Conservation (phyloP, 2,329 filamentous ascomycete genomes). For the Hypoxylon sp. region DNA sequence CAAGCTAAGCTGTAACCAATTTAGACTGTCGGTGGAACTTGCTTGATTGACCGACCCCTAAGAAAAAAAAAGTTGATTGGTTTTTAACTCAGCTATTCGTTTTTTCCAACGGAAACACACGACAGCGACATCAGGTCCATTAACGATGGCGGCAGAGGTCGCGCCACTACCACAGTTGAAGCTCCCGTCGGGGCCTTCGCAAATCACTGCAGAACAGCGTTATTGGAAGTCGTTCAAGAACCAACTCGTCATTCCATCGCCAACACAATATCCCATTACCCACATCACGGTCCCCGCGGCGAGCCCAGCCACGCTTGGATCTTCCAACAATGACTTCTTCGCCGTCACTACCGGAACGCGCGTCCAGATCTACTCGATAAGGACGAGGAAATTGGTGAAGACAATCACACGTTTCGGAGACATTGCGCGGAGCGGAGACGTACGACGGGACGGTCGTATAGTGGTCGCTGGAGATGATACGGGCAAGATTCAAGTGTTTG, state of each 20-base stretch:
- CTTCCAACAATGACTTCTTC: constrained; percentile 78
- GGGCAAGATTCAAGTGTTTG: constrained; percentile 95
- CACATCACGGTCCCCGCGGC: constrained; percentile 82
- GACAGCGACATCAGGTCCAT: constrained; percentile 33
- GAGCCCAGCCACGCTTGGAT: constrained; percentile 61
- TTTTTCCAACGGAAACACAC: constrained; percentile 38
- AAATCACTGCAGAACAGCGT: constrained; percentile 89
- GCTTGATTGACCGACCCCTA: constrained; percentile 35
- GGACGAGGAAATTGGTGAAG: constrained; percentile 91
- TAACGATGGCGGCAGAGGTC: constrained; percentile 86
- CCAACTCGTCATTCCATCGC: constrained; percentile 89
- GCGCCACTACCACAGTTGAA: constrained; percentile 84
- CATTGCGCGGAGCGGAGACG: constrained; percentile 89
- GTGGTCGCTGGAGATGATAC: constrained; percentile 92
- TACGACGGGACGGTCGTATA: constrained; percentile 89
- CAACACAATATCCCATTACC: constrained; percentile 89
- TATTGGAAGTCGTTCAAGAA: constrained; percentile 98
- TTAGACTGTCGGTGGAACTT: constrained; percentile 39
- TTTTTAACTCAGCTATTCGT: constrained; percentile 28
- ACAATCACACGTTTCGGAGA: constrained; percentile 95
- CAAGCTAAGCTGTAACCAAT: constrained; percentile 23
- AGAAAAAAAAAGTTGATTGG: constrained; percentile 41
- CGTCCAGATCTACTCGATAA: constrained; percentile 93
- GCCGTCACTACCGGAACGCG: constrained; percentile 95
- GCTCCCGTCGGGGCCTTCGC: constrained; percentile 84